Base-by-base conservation (phyloP, 805 yeast genomes). In the Saccharomycopsis fermentans region DNA sequence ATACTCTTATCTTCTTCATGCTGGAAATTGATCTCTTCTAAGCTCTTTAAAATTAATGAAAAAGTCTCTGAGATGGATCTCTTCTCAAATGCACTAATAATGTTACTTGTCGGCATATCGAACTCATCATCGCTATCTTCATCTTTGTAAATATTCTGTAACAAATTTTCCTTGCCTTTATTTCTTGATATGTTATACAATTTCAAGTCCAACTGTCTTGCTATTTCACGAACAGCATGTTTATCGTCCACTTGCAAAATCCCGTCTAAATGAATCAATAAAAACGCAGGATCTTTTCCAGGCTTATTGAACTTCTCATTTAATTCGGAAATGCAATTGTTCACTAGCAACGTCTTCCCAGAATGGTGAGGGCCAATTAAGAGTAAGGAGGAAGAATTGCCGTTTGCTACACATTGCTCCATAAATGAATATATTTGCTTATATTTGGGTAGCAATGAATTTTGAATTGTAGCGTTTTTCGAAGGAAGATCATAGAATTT, bases 141-240 rank as follows among this genome's bases (percentile, higher is more conserved):
- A 26, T 43, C 48, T 24, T 59, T 27, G 35, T 69, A 67, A 32
- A 66, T 51, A 24, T 65, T 66, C 50, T 60, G 58, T 56, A 68
- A 53, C 50, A 63, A 65, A 56, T 62, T 61, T 37, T 55, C 21
- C 4, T 21, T 11, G 1, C 51, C 21, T 40, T 48, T 19, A 72
- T 64, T 55, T 68, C 65, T 40, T 70, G 64, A 55, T 77, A 67
- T 56, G 72, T 74, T 17, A 66, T n/a, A 14, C 6, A 64, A 43
- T 11, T 68, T 66, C 62, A 68, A 67, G 67, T 89, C 96, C 47
- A 92, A 71, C 69, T 91, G 97, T 51, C 85, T 75, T 0, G 96
- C 96, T 59, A 94, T 86, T 63, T 89, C 91, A 55, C 91, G 78
- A 14, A 94, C 79, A 0, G 98, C 98, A 55, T 79, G 72, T 53